phyloP scores from a whole-genome alignment of 176 grass and related monocot species.

The Eremochloa ophiuroides region DNA sequence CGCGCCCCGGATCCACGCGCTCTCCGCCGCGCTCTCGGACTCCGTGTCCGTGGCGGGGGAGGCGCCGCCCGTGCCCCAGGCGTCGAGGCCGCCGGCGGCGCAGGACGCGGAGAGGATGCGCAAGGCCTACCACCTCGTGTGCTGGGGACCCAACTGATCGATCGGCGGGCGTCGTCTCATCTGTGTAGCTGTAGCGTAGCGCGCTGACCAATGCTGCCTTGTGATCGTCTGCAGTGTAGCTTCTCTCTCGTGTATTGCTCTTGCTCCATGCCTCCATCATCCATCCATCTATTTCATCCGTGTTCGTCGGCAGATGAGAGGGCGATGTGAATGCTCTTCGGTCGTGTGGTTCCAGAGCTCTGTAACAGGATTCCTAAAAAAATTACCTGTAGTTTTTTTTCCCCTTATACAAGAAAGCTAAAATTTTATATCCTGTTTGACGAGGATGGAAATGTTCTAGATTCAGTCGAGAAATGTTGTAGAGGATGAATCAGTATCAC shows the following conservation, averaged over 20 bases:
- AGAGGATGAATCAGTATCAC: too few species aligned
- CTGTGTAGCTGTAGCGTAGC: not conserved
- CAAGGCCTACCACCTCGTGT: slow-evolving; percentile 59
- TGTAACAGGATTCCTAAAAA: not conserved
- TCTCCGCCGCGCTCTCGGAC: slow-evolving; percentile 20
- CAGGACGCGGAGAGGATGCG: slow-evolving; percentile 17
- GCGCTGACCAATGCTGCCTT: not conserved
- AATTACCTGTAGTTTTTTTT: not conserved
- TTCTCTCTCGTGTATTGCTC: not conserved
- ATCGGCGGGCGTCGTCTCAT: not conserved
- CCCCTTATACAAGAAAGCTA: too few species aligned
- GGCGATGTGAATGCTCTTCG: not conserved
- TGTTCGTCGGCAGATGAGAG: not conserved
- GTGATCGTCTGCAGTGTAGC: not conserved
- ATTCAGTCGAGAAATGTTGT: too few species aligned
- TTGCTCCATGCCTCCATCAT: not conserved
- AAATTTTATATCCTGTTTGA: too few species aligned
- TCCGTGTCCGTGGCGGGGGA: not conserved
- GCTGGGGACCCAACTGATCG: slow-evolving; percentile 54
- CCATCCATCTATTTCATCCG: not conserved
- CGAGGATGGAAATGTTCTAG: too few species aligned
- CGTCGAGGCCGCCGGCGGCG: not conserved
- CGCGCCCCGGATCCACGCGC: not conserved
- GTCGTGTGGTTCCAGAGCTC: not conserved
- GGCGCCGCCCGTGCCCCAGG: not conserved